These are phyloP conservation scores for Rubia occidens DNA, from an alignment of 305 asterid genomes.

Conservation along the genomic window DNA sequence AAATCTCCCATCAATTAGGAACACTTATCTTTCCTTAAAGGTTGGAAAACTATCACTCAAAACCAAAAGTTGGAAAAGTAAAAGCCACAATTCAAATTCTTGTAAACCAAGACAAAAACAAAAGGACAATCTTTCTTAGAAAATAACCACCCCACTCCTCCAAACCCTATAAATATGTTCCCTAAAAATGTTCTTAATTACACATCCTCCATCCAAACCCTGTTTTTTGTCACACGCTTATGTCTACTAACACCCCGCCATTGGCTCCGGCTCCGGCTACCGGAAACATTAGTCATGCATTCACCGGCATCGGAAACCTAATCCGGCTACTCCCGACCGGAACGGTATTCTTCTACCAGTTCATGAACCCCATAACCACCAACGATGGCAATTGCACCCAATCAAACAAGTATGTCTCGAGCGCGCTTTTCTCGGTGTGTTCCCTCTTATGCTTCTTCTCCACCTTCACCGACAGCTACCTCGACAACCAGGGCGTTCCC, in stretches of 20 bases:
- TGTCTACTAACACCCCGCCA: background rate
- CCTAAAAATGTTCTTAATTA: background rate
- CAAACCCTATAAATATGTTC: background rate
- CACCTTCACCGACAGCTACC: conserved; percentile 63
- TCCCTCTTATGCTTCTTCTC: conserved; percentile 48
- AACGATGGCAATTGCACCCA: conserved; percentile 53
- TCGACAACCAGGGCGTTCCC: conserved; percentile 32
- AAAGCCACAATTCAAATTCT: conserved; percentile 26
- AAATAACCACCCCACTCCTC: conserved; percentile 12
- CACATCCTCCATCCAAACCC: background rate
- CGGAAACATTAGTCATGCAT: conserved; percentile 13
- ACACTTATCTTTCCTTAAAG: background rate
- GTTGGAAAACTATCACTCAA: background rate
- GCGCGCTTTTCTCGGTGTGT: conserved; percentile 29
- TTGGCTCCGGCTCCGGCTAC: background rate
- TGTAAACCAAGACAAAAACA: conserved; percentile 15
- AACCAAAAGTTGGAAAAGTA: conserved; percentile 21
- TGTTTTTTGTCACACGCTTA: too few relatives aligned
- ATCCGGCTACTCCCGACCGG: conserved; percentile 75
- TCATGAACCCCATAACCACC: conserved; percentile 68
- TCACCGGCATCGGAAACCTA: conserved; percentile 52
- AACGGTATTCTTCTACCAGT: conserved; percentile 60
- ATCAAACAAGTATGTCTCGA: conserved; percentile 39
- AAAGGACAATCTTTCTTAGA: conserved; percentile 25
- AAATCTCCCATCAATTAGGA: background rate